phyloP scores from a whole-genome alignment of 2,329 filamentous ascomycete species.

The Epichloe elymi region DNA sequence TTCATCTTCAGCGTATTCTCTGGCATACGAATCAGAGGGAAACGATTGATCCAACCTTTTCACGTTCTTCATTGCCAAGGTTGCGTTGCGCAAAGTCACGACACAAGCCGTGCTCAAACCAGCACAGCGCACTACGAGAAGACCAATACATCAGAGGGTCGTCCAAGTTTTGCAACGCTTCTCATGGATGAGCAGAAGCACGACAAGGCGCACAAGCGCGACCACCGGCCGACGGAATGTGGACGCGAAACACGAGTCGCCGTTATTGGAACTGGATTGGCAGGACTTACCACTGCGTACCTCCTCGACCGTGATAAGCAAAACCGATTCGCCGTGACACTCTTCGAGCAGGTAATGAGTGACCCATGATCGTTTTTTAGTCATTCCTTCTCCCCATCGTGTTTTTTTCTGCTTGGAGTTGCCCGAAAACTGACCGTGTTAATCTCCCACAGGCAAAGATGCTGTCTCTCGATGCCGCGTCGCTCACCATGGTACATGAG shows the following conservation, averaged over 20 bases:
- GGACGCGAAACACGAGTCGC: slow-evolving; percentile 12
- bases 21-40: no score
- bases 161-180: no score
- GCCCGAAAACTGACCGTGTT: not conserved
- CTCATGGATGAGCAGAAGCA: not conserved
- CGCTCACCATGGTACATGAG: slow-evolving; percentile 21
- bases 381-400: no score
- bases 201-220: not conserved
- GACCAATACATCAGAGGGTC: no score
- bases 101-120: no score
- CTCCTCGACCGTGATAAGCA: slow-evolving; percentile 19
- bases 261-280: slow-evolving; percentile 24
- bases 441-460: slow-evolving; percentile 14
- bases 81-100: no score
- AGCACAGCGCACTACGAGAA: no score
- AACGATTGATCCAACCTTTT: no score
- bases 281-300: slow-evolving; percentile 23
- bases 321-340: slow-evolving; percentile 19
- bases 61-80: no score
- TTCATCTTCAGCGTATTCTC: no score
- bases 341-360: slow-evolving; percentile 24
- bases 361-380: no score
- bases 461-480: slow-evolving; percentile 26
- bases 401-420: no score
- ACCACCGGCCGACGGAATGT: not conserved